Evolutionary conservation across 495 filamentous ascomycete species (phyloP).

Genomic region (Choiromyces venosus): DNA sequence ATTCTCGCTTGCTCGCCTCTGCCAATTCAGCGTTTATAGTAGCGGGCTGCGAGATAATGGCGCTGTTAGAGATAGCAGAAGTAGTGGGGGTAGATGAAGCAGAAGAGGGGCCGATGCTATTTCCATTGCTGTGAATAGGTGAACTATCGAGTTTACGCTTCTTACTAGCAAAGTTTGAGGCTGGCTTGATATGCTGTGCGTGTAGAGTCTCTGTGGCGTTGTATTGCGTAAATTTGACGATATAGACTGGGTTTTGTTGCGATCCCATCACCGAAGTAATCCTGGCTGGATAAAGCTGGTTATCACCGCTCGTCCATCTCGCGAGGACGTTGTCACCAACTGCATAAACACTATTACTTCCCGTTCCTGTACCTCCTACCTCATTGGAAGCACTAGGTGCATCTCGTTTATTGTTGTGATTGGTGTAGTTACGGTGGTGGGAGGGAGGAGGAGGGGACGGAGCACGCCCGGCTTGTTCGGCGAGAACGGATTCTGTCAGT

Average conservation of each 20-base stretch:
- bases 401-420: conserved; percentile 25
- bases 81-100: conserved; percentile 47
- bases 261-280: conserved; percentile 93
- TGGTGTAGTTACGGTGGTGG: conserved; percentile 6
- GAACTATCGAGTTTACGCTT: conserved; percentile 89
- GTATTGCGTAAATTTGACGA: conserved; percentile 89
- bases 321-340: conserved; percentile 89
- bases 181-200: conserved; percentile 75
- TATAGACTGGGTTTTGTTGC: conserved; percentile 77
- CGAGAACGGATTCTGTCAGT: conserved; percentile 70
- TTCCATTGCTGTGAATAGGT: conserved; percentile 45
- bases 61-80: conserved; percentile 44
- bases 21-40: conserved; percentile 76
- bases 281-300: conserved; percentile 82
- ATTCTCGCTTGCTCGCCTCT: conserved; percentile 58
- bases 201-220: conserved; percentile 78
- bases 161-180: conserved; percentile 58
- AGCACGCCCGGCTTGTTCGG: conserved; percentile 49
- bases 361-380: conserved; percentile 47
- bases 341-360: conserved; percentile 55
- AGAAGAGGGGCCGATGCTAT: conserved; percentile 43
- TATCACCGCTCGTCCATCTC: conserved; percentile 84
- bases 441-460: conserved; percentile 46
- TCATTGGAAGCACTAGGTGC: conserved; percentile 47
- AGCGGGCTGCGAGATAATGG: conserved; percentile 82